A percentile compares a stretch with the other conserved stretches of the same genome.
Conservation (phyloP, 345 rosid species). For the Anacardium occidentale region DNA sequence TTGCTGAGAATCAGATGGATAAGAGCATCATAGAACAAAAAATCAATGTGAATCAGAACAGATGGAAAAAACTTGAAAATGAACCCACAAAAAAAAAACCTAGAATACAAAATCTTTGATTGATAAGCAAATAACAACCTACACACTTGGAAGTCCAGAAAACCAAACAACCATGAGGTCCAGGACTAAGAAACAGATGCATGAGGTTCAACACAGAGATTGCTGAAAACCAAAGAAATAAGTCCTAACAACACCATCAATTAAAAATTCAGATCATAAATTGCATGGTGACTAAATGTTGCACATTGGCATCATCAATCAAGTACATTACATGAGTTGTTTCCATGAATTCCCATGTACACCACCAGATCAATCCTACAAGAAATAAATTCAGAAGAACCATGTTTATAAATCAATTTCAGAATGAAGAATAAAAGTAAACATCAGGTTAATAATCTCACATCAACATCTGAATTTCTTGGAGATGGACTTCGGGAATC, state of each 20-base stretch:
- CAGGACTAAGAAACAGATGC: slow-evolving; percentile 7
- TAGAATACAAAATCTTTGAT: slow-evolving; percentile 15
- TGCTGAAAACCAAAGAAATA: slow-evolving; percentile 24
- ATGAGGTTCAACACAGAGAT: slow-evolving; percentile 32
- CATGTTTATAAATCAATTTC: slow-evolving; percentile 14
- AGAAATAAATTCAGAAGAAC: slow-evolving; percentile 13
- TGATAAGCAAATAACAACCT: slow-evolving; percentile 15
- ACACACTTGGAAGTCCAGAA: slow-evolving; percentile 19
- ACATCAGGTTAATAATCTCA: slow-evolving; percentile 22
- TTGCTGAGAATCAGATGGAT: neutral
- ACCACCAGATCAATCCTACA: slow-evolving; percentile 53
- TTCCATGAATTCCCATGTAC: slow-evolving; percentile 21
- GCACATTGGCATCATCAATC: slow-evolving; percentile 30
- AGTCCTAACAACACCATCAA: slow-evolving; percentile 37
- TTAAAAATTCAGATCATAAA: slow-evolving; percentile 28
- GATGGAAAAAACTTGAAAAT: neutral
- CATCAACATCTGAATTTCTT: slow-evolving; percentile 40
- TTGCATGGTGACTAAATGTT: slow-evolving; percentile 24
- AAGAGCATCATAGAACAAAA: neutral
- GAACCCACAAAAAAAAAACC: slow-evolving; percentile 6
- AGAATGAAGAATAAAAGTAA: neutral
- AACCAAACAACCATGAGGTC: slow-evolving; percentile 16
- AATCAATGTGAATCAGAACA: neutral
- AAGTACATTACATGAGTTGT: slow-evolving; percentile 21
- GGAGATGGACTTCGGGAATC: slow-evolving; percentile 48